Base-by-base conservation (phyloP, 768 basidiomycete species). In the Lyophyllum decastes region DNA sequence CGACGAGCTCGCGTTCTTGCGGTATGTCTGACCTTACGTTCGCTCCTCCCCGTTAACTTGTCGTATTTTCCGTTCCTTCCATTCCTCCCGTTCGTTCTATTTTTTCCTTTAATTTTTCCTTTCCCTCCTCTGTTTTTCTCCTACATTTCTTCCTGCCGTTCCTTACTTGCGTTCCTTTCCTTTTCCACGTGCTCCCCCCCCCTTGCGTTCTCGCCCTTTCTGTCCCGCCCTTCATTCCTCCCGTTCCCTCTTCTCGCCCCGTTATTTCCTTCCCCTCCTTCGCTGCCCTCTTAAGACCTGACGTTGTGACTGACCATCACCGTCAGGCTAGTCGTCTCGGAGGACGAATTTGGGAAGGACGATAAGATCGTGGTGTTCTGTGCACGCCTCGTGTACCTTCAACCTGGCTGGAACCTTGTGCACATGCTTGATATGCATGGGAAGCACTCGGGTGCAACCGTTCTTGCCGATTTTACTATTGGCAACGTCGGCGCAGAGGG, bases 1-100 rank as follows among this genome's bases (percentile, higher is more conserved):
- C 27, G 85, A 86, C 44, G 79, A 82, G 11, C 62, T 87, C 30
- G 76, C 80, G 3, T 86, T 86, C 61, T 35, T 86, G 38, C 73
- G 80, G 84, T 82, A 49, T 26, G 76, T 64, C n/a, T 9, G 35
- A 38, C 14, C 40, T 5, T 41, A 3, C 40, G 9, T 4, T n/a
- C 4, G 17, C 4, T 41, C 19, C n/a, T n/a, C 40, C 4, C 6
- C 40, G 4, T 4, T 41, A n/a, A n/a, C n/a, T n/a, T n/a, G n/a
- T n/a, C n/a, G n/a, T 16, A 33, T 38, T 16, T 16, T 12, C 9
- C 35, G 35, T 38, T 38, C 35, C 16, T 38, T 17, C 2, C 35
- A 7, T 38, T 38, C 14, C 35, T 7, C 16, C 35, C 35, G 35
- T 16, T 17, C 35, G 11, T 17, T 16, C 9, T 16, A 38, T 38